Base-by-base conservation (phyloP, 2,329 filamentous ascomycete species). In the Talaromyces sp. region DNA sequence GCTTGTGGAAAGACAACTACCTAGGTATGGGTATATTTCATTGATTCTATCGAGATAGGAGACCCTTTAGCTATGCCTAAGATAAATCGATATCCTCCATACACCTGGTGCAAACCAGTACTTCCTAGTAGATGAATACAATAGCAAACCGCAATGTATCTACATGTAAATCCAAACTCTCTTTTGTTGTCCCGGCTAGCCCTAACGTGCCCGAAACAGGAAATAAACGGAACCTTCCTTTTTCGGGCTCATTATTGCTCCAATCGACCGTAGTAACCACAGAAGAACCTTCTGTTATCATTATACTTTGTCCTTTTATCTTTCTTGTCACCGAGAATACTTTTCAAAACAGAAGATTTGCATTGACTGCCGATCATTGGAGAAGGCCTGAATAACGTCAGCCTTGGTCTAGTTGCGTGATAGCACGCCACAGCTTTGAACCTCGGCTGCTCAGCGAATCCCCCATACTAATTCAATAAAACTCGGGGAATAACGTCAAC, bases 391-490 rank as follows among this genome's bases (percentile, higher is more conserved):
- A 40, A 61, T 59, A 63, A 65, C 67, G 67, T 67, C 67, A 68
- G 57, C 61, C 50, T 36, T 19, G 50, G 53, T 36, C 8, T 41
- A 55, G 46, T 69, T 65, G 67, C 67, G 67, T 69, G 67, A 66
- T 67, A 53, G 45, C 58, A 57, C 58, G 53, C 58, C 52, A 61
- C 54, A 17, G 10, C 25, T 4, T 31, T 13, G 19, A 33, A 21
- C 7, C 17, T 25, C 28, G 15, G 17, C 25, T 28, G 17, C 50
- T 35, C 45, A 21, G n/a, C 45, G 28, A 21, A 19, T 21, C 28
- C 45, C 22, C 45, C 28, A 48, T 48, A 21, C 10, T 31, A 46
- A 3, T 3, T 46, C 15, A 22, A 17, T 15, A 21, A 21, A 28
- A 21, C 28, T 19, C 39, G 25, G 10, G 25, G 28, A 56, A 59